Conservation (phyloP, 129 eudicot species). For the Saposhnikovia divaricata region DNA sequence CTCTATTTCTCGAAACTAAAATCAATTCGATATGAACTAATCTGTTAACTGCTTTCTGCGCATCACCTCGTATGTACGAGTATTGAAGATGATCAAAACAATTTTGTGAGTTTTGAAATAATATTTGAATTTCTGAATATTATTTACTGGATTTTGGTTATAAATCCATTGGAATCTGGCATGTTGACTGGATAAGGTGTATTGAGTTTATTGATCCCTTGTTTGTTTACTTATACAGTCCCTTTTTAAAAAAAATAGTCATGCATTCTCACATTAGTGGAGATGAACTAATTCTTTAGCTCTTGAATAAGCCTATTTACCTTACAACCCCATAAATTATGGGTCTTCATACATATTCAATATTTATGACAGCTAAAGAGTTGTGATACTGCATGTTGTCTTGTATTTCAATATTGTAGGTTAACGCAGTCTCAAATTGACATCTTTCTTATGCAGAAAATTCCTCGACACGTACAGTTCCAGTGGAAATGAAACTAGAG, state of each 20-base stretch:
- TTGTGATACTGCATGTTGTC: not conserved
- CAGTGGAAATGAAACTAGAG: conserved; percentile 12
- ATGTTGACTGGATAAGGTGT: too few species aligned
- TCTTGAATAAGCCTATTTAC: not conserved
- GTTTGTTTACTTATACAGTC: not conserved
- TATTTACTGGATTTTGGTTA: too few species aligned
- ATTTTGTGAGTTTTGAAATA: too few species aligned
- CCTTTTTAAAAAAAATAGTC: too few species aligned
- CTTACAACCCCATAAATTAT: not conserved
- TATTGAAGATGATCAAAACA: too few species aligned
- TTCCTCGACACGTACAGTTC: conserved; percentile 1
- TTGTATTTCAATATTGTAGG: not conserved
- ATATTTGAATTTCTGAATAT: too few species aligned
- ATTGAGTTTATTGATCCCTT: too few species aligned
- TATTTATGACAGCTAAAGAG: not conserved
- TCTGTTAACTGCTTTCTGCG: too few species aligned
- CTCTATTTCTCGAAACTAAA: too few species aligned
- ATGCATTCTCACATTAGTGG: not conserved
- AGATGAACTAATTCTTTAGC: not conserved
- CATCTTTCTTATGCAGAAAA: conserved; percentile 1
- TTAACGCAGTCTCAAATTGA: not conserved
- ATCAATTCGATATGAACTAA: too few species aligned
- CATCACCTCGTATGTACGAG: too few species aligned
- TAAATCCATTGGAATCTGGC: too few species aligned
- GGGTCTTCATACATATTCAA: not conserved